Conservation (phyloP, 179 eudicot species). For the Spinacia oleracea region DNA sequence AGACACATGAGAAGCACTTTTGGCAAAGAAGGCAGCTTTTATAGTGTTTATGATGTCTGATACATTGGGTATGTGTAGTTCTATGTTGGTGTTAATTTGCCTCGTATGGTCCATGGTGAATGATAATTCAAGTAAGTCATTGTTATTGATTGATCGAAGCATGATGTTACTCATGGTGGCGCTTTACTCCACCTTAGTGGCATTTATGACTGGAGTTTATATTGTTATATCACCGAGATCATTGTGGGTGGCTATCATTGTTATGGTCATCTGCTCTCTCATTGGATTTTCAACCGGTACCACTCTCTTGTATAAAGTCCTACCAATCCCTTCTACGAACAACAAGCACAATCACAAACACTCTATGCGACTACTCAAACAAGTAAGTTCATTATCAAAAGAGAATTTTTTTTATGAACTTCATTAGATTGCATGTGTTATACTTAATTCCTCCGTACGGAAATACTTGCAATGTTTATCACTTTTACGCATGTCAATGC, state of each 20-base stretch:
- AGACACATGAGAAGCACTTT: not conserved
- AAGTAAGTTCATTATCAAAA: not conserved
- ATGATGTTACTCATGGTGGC: not conserved
- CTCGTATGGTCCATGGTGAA: constrained; percentile 21
- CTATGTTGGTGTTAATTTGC: constrained; percentile 10
- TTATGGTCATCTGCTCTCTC: constrained; percentile 13
- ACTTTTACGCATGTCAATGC: no score
- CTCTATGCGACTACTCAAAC: no score
- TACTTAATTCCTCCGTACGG: no score
- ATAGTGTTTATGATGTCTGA: constrained; percentile 6
- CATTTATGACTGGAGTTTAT: constrained; percentile 14
- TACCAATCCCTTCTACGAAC: not conserved
- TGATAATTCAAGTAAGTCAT: not conserved
- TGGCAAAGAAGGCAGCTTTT: not conserved
- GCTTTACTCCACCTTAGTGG: constrained; percentile 5
- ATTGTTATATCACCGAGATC: not conserved
- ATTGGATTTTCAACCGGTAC: not conserved
- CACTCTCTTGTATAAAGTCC: not conserved
- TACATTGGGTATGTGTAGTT: constrained; percentile 7
- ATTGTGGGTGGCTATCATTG: not conserved
- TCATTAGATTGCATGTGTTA: no score
- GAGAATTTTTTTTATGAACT: no score
- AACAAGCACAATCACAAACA: not conserved
- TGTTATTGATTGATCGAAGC: constrained; percentile 10
- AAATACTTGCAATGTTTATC: no score